phyloP scores from a whole-genome alignment of 2,329 filamentous ascomycete species.

The Fusarium pilosicola region DNA sequence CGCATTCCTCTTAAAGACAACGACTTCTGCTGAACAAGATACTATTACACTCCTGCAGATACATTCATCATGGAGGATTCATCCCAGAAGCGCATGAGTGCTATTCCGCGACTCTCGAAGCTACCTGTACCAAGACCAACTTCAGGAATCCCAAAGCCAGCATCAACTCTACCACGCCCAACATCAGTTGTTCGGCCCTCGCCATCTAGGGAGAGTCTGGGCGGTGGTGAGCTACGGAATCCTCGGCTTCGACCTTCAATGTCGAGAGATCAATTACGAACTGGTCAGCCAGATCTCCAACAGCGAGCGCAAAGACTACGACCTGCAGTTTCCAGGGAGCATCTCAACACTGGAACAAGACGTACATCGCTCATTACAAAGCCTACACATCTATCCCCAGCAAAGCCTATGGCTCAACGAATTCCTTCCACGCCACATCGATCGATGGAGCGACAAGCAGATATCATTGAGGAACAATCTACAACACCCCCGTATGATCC shows the following conservation, averaged over 20 bases:
- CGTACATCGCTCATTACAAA: constrained; percentile 34
- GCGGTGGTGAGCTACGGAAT: constrained; percentile 49
- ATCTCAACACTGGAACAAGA: constrained; percentile 45
- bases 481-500: constrained; percentile 41
- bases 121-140: constrained; percentile 50
- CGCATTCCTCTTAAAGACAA: constrained; percentile 24
- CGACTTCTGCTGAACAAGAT: not conserved
- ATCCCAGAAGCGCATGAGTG: constrained; percentile 50
- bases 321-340: constrained; percentile 52
- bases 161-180: constrained; percentile 39
- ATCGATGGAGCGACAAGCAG: constrained; percentile 26
- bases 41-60: not conserved
- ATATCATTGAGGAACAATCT: constrained; percentile 40
- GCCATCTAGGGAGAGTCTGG: constrained; percentile 45
- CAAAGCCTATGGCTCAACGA: constrained; percentile 24
- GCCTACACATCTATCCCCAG: constrained; percentile 30
- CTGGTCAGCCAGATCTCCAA: constrained; percentile 36
- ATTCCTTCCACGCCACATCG: constrained; percentile 37
- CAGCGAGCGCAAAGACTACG: constrained; percentile 55
- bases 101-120: constrained; percentile 52
- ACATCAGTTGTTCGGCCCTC: constrained; percentile 44
- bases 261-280: constrained; percentile 53
- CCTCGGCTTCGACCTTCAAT: constrained; percentile 54
- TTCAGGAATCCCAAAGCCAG: constrained; percentile 48
- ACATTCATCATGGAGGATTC: constrained; percentile 46